These are phyloP conservation scores for Dimocarpus longan DNA, from an alignment of 345 rosid species.

Conservation along the genomic window DNA sequence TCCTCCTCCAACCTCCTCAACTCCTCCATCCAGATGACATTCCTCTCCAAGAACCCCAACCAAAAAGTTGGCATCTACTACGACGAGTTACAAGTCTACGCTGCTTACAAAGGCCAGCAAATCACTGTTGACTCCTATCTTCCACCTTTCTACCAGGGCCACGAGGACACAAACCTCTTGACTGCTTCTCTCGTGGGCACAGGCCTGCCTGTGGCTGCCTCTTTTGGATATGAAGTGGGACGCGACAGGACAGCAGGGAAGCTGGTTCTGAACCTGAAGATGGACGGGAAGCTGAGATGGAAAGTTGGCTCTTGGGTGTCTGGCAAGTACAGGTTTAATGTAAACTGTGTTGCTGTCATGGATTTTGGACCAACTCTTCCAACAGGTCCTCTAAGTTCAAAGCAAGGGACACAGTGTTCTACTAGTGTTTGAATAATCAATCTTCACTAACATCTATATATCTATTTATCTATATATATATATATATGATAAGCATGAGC, in stretches of 20 bases:
- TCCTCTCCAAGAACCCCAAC: constrained; percentile 67
- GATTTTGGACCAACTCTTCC: constrained; percentile 52
- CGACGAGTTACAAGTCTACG: constrained; percentile 62
- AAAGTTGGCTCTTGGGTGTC: constrained; percentile 92
- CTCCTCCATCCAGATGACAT: constrained; percentile 76
- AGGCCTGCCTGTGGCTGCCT: constrained; percentile 63
- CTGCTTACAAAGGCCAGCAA: constrained; percentile 76
- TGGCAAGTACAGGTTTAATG: constrained; percentile 58
- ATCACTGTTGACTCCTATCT: constrained; percentile 58
- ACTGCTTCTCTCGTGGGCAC: constrained; percentile 65
- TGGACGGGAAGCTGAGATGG: constrained; percentile 76
- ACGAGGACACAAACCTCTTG: constrained; percentile 59
- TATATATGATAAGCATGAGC: no score
- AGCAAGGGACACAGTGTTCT: constrained; percentile 71
- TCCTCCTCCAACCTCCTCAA: constrained; percentile 73
- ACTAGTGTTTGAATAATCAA: constrained; percentile 46
- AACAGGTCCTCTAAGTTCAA: constrained; percentile 47
- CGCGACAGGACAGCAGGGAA: constrained; percentile 65
- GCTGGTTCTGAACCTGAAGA: constrained; percentile 52
- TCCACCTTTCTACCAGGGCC: constrained; percentile 83
- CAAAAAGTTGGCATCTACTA: constrained; percentile 79
- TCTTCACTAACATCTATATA: background rate
- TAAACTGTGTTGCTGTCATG: constrained; percentile 64
- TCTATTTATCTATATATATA: no score
- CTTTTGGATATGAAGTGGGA: constrained; percentile 59